Conservation (phyloP, 1,284 basidiomycete genomes). For the Cutaneotrichosporon sp. region DNA sequence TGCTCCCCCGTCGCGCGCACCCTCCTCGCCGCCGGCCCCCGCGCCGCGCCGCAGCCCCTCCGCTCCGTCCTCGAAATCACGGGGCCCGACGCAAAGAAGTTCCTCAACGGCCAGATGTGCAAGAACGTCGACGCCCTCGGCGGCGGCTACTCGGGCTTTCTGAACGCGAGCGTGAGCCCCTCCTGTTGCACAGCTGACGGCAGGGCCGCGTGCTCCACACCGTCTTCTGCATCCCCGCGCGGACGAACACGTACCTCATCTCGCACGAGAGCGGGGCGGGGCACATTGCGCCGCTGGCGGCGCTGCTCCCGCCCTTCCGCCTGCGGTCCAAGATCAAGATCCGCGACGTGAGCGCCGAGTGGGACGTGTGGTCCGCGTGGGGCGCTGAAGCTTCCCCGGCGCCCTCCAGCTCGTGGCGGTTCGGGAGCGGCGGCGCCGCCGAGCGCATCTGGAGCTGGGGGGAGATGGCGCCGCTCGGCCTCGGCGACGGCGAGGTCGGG, state of each 20-base stretch:
- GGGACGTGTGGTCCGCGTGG: slow-evolving; percentile 80
- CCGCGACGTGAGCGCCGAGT: slow-evolving; percentile 70
- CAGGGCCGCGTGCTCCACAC: slow-evolving; percentile 91
- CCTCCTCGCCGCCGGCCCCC: neutral
- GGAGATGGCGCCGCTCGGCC: slow-evolving; percentile 21
- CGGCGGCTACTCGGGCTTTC: slow-evolving; percentile 73
- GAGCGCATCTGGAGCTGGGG: slow-evolving; percentile 47
- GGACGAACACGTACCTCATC: slow-evolving; percentile 45
- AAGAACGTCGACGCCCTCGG: slow-evolving; percentile 60
- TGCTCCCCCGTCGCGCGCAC: neutral
- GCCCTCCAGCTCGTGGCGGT: slow-evolving; percentile 34
- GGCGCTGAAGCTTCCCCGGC: slow-evolving; percentile 43
- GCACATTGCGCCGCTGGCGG: slow-evolving; percentile 67
- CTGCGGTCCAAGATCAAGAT: slow-evolving; percentile 87
- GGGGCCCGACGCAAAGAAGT: slow-evolving; percentile 79
- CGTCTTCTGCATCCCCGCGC: slow-evolving; percentile 71
- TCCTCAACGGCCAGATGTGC: slow-evolving; percentile 82
- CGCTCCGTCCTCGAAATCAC: slow-evolving; percentile 62
- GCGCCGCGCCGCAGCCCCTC: neutral
- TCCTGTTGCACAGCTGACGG: neutral
- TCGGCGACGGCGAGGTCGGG: slow-evolving; percentile 41
- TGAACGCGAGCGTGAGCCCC: slow-evolving; percentile 76
- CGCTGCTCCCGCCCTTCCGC: slow-evolving; percentile 64
- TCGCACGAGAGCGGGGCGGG: slow-evolving; percentile 62
- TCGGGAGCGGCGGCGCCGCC: slow-evolving; percentile 47